These are phyloP conservation scores for Echinochloa phyllopogon DNA, from an alignment of 176 grass and related monocot species.

Conservation along the genomic window DNA sequence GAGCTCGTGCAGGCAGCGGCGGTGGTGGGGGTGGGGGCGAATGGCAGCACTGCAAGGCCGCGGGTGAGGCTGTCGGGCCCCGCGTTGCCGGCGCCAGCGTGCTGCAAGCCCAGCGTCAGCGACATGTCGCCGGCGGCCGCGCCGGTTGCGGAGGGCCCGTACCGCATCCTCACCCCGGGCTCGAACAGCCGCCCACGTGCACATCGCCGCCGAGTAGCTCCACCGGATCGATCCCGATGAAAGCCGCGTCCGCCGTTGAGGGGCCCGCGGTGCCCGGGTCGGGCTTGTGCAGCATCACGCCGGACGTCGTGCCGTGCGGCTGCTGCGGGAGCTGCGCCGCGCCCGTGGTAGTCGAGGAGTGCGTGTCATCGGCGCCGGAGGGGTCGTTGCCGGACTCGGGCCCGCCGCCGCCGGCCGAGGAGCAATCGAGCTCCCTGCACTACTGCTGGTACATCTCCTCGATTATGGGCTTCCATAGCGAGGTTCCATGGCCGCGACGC, in stretches of 20 bases:
- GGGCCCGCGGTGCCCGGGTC: conserved; percentile 52
- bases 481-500: too few species aligned
- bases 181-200: conserved; percentile 54
- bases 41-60: too few species aligned
- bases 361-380: conserved; percentile 52
- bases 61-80: conserved; percentile 59
- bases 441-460: conserved; percentile 99
- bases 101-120: conserved; percentile 88
- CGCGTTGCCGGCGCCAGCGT: conserved; percentile 67
- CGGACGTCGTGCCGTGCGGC: conserved; percentile 39
- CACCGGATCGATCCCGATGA: conserved; percentile 59
- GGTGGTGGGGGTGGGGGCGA: too few species aligned
- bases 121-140: conserved; percentile 73
- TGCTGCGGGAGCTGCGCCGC: conserved; percentile 37
- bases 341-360: conserved; percentile 51
- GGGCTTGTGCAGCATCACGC: conserved; percentile 54
- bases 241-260: conserved; percentile 41
- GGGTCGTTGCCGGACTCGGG: conserved; percentile 46
- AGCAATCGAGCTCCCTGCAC: conserved; percentile 63
- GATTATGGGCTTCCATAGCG: conserved; percentile 99
- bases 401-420: conserved; percentile 50
- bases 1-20: too few species aligned
- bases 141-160: conserved; percentile 49
- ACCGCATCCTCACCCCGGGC: conserved; percentile 59
- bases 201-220: conserved; percentile 65